Evolutionary conservation across 2,329 filamentous ascomycete species (phyloP), one percentile per base, ranked within the genome.

Genomic region (Xenoacremonium recifei): DNA sequence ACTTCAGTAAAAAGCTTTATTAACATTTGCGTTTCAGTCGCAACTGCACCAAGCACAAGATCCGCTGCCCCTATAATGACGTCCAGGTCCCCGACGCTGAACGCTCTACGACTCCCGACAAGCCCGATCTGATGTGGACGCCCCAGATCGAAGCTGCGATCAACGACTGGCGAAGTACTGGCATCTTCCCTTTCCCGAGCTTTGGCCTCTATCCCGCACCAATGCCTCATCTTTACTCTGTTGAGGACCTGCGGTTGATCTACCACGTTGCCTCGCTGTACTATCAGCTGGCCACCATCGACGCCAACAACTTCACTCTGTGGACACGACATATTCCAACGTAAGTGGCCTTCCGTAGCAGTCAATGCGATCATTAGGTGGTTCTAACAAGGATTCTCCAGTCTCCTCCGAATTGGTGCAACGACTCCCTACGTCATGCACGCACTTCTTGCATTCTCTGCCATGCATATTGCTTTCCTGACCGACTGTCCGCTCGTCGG

Each of bases 1-100:
- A 10, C n/a, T n/a, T n/a, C n/a, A n/a, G n/a, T n/a, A n/a, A n/a
- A 31, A 15, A n/a, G 7, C 29, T 15, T 31, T 31, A 10, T 31
- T 51, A 40, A 54, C 35, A n/a, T 35, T 16, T 63, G 48, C 40
- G 25, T 41, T 32, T 23, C 60, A 95, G 91, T 73, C 89, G 89
- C 61, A 99, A 99, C 70, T 99, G 93, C 71, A 96, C 92, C 48
- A 99, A 97, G 72, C 93, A 99, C 72, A 96, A 96, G 72, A 93
- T 95, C 59, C 87, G 91, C 60, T 99, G 93, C 70, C 93, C 96
- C 58, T 99, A 97, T 73, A 95, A 96, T 77, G 91, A 97, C 63
- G 83, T 84, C 61, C 80, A 87, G 36, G 75, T 80, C 34, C 57
- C 64, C 40, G 83, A 87, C 53, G 74, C 80, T 54, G 77, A 82